A percentile compares a stretch with the other conserved stretches of the same genome.
Evolutionary conservation across 106 monocot species (phyloP).

Genomic region (Dioscorea zingiberensis): DNA sequence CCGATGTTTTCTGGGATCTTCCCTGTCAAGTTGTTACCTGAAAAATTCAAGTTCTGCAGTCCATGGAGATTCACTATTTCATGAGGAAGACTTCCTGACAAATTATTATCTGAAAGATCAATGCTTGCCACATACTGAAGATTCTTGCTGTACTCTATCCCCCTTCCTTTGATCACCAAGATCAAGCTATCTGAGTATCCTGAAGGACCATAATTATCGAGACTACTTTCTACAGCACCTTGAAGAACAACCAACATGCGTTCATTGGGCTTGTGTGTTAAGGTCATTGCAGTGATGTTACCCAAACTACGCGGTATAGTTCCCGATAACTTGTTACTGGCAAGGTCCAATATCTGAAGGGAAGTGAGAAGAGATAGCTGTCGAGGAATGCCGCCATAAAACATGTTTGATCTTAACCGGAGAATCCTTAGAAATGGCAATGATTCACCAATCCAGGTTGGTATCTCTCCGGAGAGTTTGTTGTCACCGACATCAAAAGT

Average conservation of each 20-base stretch:
- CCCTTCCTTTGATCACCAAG: not conserved
- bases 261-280: too few relatives aligned
- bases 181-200: not conserved
- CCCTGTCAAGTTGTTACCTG: not conserved
- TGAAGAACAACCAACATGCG: not conserved
- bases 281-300: not conserved
- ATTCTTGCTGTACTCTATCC: not conserved
- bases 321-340: not conserved
- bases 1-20: not conserved
- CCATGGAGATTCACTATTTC: not conserved
- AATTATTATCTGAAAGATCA: not conserved
- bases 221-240: not conserved
- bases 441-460: not conserved
- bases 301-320: not conserved
- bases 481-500: slow-evolving; percentile 1
- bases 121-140: not conserved
- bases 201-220: not conserved
- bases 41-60: not conserved
- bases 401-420: not conserved
- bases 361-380: slow-evolving; percentile 1
- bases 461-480: not conserved
- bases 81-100: not conserved
- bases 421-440: not conserved
- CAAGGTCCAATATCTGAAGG: not conserved
- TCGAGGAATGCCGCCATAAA: not conserved